Conservation (phyloP, 257 asterid genomes). For the Solanum lignicaule region DNA sequence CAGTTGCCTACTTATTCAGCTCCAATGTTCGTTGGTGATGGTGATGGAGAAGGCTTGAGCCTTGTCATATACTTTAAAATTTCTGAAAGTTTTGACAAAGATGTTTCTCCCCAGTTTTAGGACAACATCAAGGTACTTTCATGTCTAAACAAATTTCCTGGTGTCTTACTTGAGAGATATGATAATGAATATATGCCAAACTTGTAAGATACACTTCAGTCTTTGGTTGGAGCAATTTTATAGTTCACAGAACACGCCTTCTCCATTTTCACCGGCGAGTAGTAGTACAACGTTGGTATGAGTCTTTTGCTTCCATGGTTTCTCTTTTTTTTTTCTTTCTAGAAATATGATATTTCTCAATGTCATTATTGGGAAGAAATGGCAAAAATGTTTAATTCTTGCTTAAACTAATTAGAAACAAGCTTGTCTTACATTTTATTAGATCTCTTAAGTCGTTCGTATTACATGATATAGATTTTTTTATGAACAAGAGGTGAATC, state of each 20-base stretch:
- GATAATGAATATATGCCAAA: not conserved
- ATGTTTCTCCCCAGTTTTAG: conserved; percentile 60
- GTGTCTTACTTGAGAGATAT: not conserved
- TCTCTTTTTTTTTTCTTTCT: not conserved
- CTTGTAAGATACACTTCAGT: not conserved
- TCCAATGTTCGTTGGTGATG: conserved; percentile 74
- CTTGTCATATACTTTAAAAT: conserved; percentile 79
- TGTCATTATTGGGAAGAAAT: not conserved
- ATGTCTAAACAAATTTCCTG: not conserved
- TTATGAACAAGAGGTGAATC: not conserved
- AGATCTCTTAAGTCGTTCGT: not conserved
- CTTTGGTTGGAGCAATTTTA: not conserved
- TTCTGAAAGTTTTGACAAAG: conserved; percentile 55
- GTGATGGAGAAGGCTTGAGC: conserved; percentile 90
- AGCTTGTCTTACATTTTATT: not conserved
- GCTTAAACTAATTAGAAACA: not conserved
- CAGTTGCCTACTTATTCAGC: conserved; percentile 90
- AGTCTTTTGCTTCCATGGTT: not conserved
- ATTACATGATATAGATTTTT: not conserved
- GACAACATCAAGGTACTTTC: conserved; percentile 58
- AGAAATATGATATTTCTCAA: not conserved
- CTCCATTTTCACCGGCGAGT: not conserved
- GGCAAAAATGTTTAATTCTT: not conserved
- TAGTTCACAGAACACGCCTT: not conserved
- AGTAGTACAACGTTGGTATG: not conserved